phyloP scores from a whole-genome alignment of 371 early-diverging fungal species.

The Mycotypha africana region DNA sequence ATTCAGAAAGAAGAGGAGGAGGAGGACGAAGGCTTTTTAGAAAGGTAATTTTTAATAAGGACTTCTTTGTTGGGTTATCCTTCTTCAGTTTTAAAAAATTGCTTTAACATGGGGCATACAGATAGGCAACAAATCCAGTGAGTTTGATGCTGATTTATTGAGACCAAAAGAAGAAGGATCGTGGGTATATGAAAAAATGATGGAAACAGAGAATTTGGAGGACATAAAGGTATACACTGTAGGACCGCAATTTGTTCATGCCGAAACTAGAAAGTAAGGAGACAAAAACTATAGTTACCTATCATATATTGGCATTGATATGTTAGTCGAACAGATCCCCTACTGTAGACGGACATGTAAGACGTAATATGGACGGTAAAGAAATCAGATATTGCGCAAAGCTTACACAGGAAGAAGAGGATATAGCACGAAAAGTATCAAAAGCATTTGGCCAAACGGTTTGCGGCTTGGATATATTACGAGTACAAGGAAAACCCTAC shows the following conservation, averaged over 20 bases:
- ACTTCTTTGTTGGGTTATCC: not conserved
- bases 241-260: conserved; percentile 86
- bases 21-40: conserved; percentile 93
- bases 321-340: conserved; percentile 65
- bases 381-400: conserved; percentile 91
- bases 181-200: conserved; percentile 95
- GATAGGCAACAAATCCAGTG: conserved; percentile 95
- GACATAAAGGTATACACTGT: conserved; percentile 98
- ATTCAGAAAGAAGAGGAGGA: conserved; percentile 77
- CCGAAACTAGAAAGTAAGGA: conserved; percentile 94
- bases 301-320: no score
- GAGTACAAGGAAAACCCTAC: conserved; percentile 80
- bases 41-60: conserved; percentile 55
- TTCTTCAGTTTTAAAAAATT: not conserved
- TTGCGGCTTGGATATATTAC: conserved; percentile 95
- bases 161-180: conserved; percentile 74
- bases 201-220: conserved; percentile 90
- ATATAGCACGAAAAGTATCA: conserved; percentile 77
- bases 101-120: no score
- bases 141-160: conserved; percentile 71
- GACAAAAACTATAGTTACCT: not conserved
- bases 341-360: conserved; percentile 96
- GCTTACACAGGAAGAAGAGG: conserved; percentile 77
- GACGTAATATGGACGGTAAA: conserved; percentile 95
- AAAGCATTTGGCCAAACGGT: conserved; percentile 88